These are phyloP conservation scores for Nitzschia sp. DNA, from an alignment of 108 stramenopile genomes.

Conservation along the genomic window DNA sequence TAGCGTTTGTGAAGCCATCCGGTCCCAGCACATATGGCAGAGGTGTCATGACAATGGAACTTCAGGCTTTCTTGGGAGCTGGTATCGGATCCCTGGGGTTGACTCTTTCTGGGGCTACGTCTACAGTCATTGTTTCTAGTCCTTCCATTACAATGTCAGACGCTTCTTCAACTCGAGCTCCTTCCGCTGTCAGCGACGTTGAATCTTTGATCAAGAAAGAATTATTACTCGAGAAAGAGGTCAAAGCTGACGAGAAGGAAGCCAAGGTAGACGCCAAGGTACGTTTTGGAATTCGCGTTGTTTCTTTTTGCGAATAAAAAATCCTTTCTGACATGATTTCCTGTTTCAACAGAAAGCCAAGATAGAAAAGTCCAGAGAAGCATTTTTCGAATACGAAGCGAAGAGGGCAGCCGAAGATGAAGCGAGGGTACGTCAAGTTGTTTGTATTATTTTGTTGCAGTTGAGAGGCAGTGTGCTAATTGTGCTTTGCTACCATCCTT, in stretches of 20 bases:
- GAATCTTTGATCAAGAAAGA: background rate
- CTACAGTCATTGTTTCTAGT: background rate
- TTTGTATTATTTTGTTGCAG: background rate
- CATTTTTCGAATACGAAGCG: constrained; percentile 54
- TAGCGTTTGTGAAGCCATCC: too few relatives aligned
- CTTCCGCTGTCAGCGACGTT: background rate
- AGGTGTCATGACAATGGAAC: too few relatives aligned
- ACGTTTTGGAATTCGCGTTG: too few relatives aligned
- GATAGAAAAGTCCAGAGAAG: constrained; percentile 35
- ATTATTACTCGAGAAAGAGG: constrained; percentile 31
- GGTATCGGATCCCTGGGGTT: too few relatives aligned
- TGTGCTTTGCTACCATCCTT: background rate
- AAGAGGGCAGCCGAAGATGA: constrained; percentile 46
- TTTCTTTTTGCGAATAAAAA: too few relatives aligned
- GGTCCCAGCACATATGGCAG: too few relatives aligned
- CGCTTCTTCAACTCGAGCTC: background rate
- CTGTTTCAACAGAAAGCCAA: too few relatives aligned
- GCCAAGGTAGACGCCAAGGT: constrained; percentile 20
- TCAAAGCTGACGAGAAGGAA: constrained; percentile 37
- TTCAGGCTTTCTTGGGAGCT: too few relatives aligned
- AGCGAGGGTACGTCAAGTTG: constrained; percentile 8
- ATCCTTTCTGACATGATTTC: too few relatives aligned
- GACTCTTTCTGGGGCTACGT: background rate
- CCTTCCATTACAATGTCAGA: background rate
- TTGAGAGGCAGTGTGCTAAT: background rate